phyloP scores from a whole-genome alignment of 495 filamentous ascomycete species.

The Geoglossum glabrum region DNA sequence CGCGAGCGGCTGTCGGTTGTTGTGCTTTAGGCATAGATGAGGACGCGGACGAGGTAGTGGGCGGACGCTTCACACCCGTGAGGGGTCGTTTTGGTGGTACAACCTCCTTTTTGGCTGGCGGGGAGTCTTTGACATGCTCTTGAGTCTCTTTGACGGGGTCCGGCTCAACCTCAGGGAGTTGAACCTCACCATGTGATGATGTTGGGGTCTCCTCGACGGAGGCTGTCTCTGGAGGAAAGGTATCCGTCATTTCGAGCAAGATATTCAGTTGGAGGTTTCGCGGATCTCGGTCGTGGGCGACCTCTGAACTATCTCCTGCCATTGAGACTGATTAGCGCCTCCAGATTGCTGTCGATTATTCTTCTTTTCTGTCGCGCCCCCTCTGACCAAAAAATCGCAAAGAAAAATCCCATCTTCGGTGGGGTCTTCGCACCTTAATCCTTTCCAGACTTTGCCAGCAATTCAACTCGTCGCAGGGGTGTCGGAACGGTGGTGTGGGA shows the following conservation, averaged over 20 bases:
- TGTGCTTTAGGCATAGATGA: neutral
- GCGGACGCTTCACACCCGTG: neutral
- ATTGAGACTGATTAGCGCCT: neutral
- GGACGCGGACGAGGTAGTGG: neutral
- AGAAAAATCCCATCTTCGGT: neutral
- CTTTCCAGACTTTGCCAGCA: neutral
- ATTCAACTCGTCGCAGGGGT: neutral
- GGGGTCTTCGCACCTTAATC: neutral
- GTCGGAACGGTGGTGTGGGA: neutral
- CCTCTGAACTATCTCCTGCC: neutral
- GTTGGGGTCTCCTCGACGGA: neutral
- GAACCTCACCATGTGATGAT: neutral
- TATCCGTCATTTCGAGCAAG: neutral
- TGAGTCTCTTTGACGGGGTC: neutral
- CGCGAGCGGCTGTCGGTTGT: neutral
- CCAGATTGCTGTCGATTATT: neutral
- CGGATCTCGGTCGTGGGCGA: neutral
- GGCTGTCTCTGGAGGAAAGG: neutral
- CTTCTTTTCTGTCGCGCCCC: neutral
- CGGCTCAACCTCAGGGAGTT: neutral
- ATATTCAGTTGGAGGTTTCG: neutral
- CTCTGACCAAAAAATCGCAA: neutral
- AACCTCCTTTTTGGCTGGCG: neutral
- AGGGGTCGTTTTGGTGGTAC: conserved; percentile 1
- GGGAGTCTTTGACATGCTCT: neutral